Evolutionary conservation across 805 yeast species (phyloP).

Genomic region (Barnettozyma populi): DNA sequence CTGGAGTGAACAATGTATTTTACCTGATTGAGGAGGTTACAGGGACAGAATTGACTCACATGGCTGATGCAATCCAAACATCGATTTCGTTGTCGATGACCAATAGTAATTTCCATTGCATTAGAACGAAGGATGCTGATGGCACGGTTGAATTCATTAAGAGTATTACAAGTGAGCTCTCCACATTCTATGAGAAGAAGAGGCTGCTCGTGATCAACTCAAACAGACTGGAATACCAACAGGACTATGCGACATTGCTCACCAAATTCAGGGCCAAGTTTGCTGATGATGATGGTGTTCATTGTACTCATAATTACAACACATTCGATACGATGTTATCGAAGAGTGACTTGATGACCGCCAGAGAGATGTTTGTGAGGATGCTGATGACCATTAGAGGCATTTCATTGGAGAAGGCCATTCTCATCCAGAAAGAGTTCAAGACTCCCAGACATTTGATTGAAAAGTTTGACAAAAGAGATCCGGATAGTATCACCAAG

Average conservation of each 20-base stretch:
- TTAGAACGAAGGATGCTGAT: constrained; percentile 64
- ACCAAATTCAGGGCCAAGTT: constrained; percentile 41
- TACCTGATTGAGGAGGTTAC: constrained; percentile 78
- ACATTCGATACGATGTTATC: constrained; percentile 64
- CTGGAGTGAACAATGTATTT: constrained; percentile 61
- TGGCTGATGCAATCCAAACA: constrained; percentile 67
- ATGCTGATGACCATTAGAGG: constrained; percentile 81
- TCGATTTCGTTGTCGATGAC: constrained; percentile 68
- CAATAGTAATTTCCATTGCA: constrained; percentile 59
- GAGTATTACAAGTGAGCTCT: constrained; percentile 42
- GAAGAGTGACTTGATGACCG: constrained; percentile 64
- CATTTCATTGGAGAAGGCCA: constrained; percentile 79
- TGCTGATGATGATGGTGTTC: constrained; percentile 25
- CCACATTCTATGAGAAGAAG: constrained; percentile 32
- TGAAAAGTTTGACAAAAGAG: constrained; percentile 34
- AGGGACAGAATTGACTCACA: constrained; percentile 36
- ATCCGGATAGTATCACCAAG: constrained; percentile 19
- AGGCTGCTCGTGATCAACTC: constrained; percentile 49
- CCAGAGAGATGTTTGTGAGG: constrained; percentile 66
- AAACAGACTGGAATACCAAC: constrained; percentile 41
- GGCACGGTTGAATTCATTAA: constrained; percentile 63
- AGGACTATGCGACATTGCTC: constrained; percentile 41
- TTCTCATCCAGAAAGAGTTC: constrained; percentile 62
- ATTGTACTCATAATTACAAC: constrained; percentile 42
- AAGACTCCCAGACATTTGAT: constrained; percentile 66